Percentiles rank a stretch among this genome's conserved stretches.
phyloP scores from a whole-genome alignment of 1,284 basidiomycete genomes.

The Leccinum fuscescens region DNA sequence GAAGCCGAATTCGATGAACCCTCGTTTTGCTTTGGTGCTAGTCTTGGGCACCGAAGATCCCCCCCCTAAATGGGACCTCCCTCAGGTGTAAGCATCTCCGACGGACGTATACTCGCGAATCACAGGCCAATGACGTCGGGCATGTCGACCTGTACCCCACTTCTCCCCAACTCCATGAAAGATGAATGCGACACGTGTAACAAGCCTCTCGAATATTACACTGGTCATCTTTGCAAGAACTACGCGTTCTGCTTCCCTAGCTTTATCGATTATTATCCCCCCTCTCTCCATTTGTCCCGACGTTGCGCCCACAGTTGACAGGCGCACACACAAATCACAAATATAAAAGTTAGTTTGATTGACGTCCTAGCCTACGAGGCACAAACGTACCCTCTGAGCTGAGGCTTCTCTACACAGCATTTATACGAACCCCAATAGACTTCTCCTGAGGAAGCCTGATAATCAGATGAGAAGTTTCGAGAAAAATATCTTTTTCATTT shows the following conservation, averaged over 20 bases:
- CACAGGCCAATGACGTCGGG: neutral
- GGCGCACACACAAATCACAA: neutral
- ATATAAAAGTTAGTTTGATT: neutral
- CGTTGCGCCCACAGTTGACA: neutral
- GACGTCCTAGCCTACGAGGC: neutral
- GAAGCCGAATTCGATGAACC: neutral
- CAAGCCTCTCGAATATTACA: no score
- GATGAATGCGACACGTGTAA: no score
- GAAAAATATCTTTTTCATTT: neutral
- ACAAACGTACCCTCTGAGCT: neutral
- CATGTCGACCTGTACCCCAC: no score
- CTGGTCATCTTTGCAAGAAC: no score
- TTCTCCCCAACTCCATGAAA: no score
- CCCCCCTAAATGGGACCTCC: neutral
- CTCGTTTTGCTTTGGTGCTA: neutral
- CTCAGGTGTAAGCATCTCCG: neutral
- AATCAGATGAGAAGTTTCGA: neutral
- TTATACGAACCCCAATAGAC: no score
- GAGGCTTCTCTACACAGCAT: neutral
- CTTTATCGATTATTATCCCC: neutral
- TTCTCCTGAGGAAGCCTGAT: neutral
- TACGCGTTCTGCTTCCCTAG: neutral
- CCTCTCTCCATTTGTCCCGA: neutral
- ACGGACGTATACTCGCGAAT: neutral
- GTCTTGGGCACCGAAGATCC: constrained; percentile 1